Evolutionary conservation across 163 green algal genomes (phyloP).

Genomic region (Prototheca stagnorum): DNA sequence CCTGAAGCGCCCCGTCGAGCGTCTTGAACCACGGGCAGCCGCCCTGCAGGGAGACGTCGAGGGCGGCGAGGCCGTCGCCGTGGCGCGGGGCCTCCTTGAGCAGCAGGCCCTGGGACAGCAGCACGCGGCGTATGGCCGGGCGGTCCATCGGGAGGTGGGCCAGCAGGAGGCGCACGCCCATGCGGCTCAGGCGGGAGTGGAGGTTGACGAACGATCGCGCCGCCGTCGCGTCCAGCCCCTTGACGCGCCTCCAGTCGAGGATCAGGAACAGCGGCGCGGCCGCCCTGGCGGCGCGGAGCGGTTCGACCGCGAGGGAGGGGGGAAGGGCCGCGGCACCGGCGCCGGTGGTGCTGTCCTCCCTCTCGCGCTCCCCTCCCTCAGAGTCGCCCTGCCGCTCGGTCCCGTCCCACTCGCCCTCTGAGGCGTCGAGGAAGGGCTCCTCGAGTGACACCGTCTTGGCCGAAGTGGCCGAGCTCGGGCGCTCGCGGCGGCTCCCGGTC

Average conservation of each 20-base stretch:
- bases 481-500: too few species aligned
- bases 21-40: constrained; percentile 13
- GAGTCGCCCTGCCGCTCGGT: too few species aligned
- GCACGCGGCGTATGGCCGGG: constrained; percentile 2
- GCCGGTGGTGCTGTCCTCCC: too few species aligned
- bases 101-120: constrained; percentile 12
- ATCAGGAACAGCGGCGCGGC: constrained; percentile 27
- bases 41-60: background rate
- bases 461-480: too few species aligned
- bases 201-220: constrained; percentile 42
- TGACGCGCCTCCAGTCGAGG: constrained; percentile 28
- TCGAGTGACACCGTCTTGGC: too few species aligned
- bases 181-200: constrained; percentile 9
- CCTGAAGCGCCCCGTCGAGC: constrained; percentile 17
- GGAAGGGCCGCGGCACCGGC: background rate
- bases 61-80: background rate
- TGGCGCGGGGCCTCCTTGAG: constrained; percentile 3
- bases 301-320: too few species aligned
- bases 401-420: too few species aligned
- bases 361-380: too few species aligned
- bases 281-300: constrained; percentile 5
- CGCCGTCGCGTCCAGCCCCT: constrained; percentile 45
- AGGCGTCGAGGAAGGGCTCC: too few species aligned
- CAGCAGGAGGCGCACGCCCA: constrained; percentile 15
- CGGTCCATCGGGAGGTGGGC: constrained; percentile 8